Evolutionary conservation across 202 grass and related monocot genomes (phyloP), one percentile per base, ranked within the genome.

Genomic region (Zoysia matrella): DNA sequence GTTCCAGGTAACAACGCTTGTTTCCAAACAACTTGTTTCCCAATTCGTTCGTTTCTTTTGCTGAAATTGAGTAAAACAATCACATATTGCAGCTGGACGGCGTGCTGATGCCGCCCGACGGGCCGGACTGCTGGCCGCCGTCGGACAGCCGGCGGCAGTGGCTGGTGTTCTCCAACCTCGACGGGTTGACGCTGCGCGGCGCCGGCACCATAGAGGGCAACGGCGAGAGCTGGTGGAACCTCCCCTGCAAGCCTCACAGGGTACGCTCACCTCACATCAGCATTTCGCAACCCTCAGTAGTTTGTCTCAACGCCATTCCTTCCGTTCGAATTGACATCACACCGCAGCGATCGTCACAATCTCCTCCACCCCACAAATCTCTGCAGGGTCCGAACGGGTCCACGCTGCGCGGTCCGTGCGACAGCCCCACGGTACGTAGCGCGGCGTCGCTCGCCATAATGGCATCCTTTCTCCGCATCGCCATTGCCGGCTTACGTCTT

Each of bases 221-320:
- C 45, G 95, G 95, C 62, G 92, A 98, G 82, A 82, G 83, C 0
- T 98, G 95, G 95, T 94, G 95, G 95, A 91, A 86, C 64, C 95
- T 98, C 79, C 92, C 95, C 58, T 98, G 95, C 84, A 98, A 98
- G 22, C 95, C 95, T 53, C 95, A 98, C 88, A 93, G 87, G 87
- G 95, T 94, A 94, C 67, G 77, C 14, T 9, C 0, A 30, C 22
- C 22, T 30, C 22, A 30, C 22, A 30, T 30, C 22, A 30, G 22
- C 22, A 30, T 30, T 6, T 5, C 7, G 30, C 49, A 51, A 51
- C 49, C 49, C 3, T 47, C 46, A 51, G 10, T 51, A 2, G 45
- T 55, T 36, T 74, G 71, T 54, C 47, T 3, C 64, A 42, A 57
- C 3, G 15, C 7, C 62, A 60, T 69, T 47, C 47, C 5, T 69